These are phyloP conservation scores for Inga leiocalycina DNA, from an alignment of 306 rosid genomes.

Conservation along the genomic window DNA sequence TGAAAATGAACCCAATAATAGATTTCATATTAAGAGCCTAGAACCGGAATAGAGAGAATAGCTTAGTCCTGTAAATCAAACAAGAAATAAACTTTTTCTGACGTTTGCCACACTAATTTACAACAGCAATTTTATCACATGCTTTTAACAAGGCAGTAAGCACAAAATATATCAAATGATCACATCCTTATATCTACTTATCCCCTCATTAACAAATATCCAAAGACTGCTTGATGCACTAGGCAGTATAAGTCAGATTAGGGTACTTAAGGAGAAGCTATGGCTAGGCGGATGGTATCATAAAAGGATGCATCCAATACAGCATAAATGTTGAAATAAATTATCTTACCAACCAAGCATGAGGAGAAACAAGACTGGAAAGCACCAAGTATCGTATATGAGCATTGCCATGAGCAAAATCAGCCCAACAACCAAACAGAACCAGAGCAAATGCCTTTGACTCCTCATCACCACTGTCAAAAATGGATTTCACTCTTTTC, in stretches of 20 bases:
- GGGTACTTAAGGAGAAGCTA: slow-evolving; percentile 4
- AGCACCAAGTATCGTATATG: slow-evolving; percentile 77
- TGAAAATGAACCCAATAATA: slow-evolving; percentile 17
- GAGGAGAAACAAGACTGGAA: slow-evolving; percentile 71
- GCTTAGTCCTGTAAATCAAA: slow-evolving; percentile 25
- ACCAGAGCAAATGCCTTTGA: slow-evolving; percentile 69
- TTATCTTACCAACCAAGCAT: slow-evolving; percentile 61
- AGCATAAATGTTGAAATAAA: neutral
- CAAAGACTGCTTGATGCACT: neutral
- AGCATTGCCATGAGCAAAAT: slow-evolving; percentile 65
- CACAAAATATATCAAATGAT: neutral
- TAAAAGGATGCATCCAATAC: neutral
- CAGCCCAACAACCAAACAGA: slow-evolving; percentile 92
- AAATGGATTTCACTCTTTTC: slow-evolving; percentile 66
- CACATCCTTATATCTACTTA: neutral
- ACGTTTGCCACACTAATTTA: slow-evolving; percentile 13
- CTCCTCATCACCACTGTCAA: slow-evolving; percentile 52
- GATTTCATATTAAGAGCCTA: neutral
- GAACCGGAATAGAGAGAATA: slow-evolving; percentile 8
- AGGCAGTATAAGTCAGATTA: neutral
- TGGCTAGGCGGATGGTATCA: slow-evolving; percentile 7
- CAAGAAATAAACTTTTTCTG: neutral
- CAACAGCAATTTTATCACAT: neutral
- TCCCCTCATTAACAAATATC: neutral
- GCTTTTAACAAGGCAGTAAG: neutral